Percentiles rank a stretch among this genome's conserved stretches.
These are phyloP conservation scores for Achlya hypogyna DNA, from an alignment of 352 stramenopile genomes.

Conservation along the genomic window DNA sequence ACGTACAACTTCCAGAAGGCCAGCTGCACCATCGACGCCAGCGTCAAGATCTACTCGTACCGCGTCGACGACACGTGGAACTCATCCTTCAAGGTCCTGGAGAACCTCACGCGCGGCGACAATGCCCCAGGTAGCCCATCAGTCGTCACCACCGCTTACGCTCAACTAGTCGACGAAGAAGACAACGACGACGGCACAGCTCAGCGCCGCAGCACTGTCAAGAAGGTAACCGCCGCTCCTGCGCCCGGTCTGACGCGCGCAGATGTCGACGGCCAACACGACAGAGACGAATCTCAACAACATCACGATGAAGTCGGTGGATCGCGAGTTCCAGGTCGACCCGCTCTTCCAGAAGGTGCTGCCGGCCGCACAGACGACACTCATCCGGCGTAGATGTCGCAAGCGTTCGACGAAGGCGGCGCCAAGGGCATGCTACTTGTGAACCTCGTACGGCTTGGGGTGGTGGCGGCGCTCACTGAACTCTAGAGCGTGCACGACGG, in stretches of 20 bases:
- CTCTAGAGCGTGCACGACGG: conserved; percentile 69
- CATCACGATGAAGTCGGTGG: conserved; percentile 80
- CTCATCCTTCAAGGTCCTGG: conserved; percentile 96
- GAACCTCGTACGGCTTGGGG: conserved; percentile 65
- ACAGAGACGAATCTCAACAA: conserved; percentile 85
- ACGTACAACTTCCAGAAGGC: conserved; percentile 97
- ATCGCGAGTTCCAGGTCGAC: conserved; percentile 83
- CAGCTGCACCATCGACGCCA: conserved; percentile 96
- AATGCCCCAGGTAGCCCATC: conserved; percentile 19
- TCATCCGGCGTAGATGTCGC: conserved; percentile 49
- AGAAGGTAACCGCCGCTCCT: conserved; percentile 15
- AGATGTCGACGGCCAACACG: conserved; percentile 40
- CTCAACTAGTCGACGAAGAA: conserved; percentile 24
- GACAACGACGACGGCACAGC: conserved; percentile 24
- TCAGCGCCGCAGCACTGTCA: conserved; percentile 10
- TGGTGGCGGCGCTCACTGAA: not conserved
- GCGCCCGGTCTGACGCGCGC: not conserved
- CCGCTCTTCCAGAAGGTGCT: conserved; percentile 83
- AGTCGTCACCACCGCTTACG: not conserved
- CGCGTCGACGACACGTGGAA: conserved; percentile 97
- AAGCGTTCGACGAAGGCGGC: conserved; percentile 87
- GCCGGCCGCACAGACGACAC: not conserved
- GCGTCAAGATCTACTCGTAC: conserved; percentile 98
- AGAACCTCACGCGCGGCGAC: conserved; percentile 89
- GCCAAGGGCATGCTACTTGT: conserved; percentile 89